phyloP scores from a whole-genome alignment of 331 rosid genomes.

The Saraca asoca region DNA sequence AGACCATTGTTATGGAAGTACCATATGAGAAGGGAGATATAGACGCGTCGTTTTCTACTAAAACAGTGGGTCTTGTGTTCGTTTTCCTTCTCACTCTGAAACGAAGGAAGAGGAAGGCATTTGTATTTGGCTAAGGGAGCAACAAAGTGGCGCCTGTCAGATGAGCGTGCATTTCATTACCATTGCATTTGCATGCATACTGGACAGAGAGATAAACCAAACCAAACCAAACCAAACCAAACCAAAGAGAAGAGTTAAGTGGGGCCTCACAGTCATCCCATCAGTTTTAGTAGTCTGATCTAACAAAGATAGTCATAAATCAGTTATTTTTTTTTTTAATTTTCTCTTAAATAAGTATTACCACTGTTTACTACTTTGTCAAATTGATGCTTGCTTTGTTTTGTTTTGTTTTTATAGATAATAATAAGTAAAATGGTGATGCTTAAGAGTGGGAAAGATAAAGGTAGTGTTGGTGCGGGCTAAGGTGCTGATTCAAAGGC shows the following conservation, averaged over 20 bases:
- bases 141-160: constrained; percentile 63
- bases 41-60: neutral
- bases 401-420: constrained; percentile 5
- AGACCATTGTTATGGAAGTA: neutral
- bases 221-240: neutral
- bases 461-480: constrained; percentile 38
- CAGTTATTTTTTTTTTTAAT: neutral
- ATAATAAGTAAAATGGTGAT: neutral
- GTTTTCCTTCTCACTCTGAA: neutral
- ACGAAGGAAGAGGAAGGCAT: constrained; percentile 8
- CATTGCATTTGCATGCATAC: constrained; percentile 15
- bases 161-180: constrained; percentile 55
- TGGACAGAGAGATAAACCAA: constrained; percentile 11
- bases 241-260: neutral
- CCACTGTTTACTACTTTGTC: constrained; percentile 3
- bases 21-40: neutral
- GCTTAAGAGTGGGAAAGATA: constrained; percentile 24
- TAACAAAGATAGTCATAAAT: neutral
- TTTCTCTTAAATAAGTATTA: neutral
- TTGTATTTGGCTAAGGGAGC: neutral
- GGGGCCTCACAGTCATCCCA: constrained; percentile 31
- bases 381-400: constrained; percentile 20
- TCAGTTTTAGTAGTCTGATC: constrained; percentile 23
- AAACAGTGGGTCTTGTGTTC: neutral
- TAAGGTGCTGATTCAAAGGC: constrained; percentile 75